A percentile compares a stretch with the other conserved stretches of the same genome.
These are phyloP conservation scores for Phaseolus coccineus DNA, from an alignment of 331 rosid genomes.

Conservation along the genomic window DNA sequence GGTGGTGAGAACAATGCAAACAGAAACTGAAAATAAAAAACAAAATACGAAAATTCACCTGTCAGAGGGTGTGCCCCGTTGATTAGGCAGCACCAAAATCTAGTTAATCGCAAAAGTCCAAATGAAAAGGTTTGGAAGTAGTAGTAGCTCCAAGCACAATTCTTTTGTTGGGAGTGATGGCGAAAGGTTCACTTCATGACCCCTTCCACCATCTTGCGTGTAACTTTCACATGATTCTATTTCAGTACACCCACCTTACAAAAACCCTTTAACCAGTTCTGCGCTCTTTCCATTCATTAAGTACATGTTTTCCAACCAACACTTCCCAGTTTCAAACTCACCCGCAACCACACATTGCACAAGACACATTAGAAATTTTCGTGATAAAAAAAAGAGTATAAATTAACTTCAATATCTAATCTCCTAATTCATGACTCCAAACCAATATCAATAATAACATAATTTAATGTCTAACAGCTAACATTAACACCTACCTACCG, in stretches of 20 bases:
- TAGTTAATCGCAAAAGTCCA: slow-evolving; percentile 33
- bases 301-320: slow-evolving; percentile 54
- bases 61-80: slow-evolving; percentile 28
- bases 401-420: slow-evolving; percentile 22
- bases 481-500: slow-evolving; percentile 49
- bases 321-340: slow-evolving; percentile 21
- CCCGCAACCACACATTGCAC: slow-evolving; percentile 40
- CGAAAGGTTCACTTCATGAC: slow-evolving; percentile 34
- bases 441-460: slow-evolving; percentile 12
- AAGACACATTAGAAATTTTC: not conserved
- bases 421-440: slow-evolving; percentile 43
- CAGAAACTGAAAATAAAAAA: not conserved
- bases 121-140: slow-evolving; percentile 32
- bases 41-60: not conserved
- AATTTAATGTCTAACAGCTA: slow-evolving; percentile 33
- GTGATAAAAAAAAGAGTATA: not conserved
- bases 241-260: slow-evolving; percentile 12
- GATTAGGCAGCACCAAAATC: slow-evolving; percentile 37
- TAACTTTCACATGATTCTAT: slow-evolving; percentile 33
- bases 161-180: slow-evolving; percentile 36
- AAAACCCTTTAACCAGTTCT: slow-evolving; percentile 16
- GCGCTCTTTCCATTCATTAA: slow-evolving; percentile 37
- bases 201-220: slow-evolving; percentile 22
- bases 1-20: not conserved
- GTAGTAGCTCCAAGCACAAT: slow-evolving; percentile 8